Evolutionary conservation across 75 land plant species (phyloP), one percentile per base, ranked within the genome.

Genomic region (Azolla pinnata): DNA sequence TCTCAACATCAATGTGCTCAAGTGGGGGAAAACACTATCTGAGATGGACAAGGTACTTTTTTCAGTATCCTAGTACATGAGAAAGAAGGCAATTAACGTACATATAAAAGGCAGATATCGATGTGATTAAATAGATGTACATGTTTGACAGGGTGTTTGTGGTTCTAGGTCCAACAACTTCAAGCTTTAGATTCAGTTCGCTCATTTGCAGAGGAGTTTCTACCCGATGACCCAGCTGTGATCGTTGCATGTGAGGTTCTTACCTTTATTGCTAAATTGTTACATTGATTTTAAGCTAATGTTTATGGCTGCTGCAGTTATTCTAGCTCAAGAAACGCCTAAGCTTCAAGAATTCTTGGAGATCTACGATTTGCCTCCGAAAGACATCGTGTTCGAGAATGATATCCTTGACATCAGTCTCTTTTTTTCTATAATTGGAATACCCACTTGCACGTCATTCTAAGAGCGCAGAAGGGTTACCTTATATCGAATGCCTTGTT

Each of bases 1-100:
- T 30, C 44, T 66, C 5, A 66, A 66, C 46, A 28, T 66, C 1
- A 66, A 66, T 46, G 28, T 66, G 26, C 61, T 66, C 7, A 66
- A 66, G 32, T 57, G 60, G 26, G 68, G 68, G 30, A 57, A 48
- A 57, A 52, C 20, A 4, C 44, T 66, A 5, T 56, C 52, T 29
- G 61, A 66, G 16, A 47, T 66, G 57, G 54, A 45, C 27, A 66
- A 66, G 68, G 68, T 66, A 45, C 17, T 2, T 48, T 17, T 48
- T 20, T 20, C 19, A 3, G 51, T n/a, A n/a, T n/a, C n/a, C n/a
- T n/a, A n/a, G n/a, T n/a, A n/a, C n/a, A n/a, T n/a, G n/a, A n/a
- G n/a, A n/a, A n/a, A n/a, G n/a, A n/a, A n/a, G n/a, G n/a, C n/a
- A n/a, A n/a, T n/a, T n/a, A n/a, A n/a, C n/a, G n/a, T n/a, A n/a